Conservation (phyloP, 1,139 yeast genomes). For the Blastobotrys ciferrii region DNA sequence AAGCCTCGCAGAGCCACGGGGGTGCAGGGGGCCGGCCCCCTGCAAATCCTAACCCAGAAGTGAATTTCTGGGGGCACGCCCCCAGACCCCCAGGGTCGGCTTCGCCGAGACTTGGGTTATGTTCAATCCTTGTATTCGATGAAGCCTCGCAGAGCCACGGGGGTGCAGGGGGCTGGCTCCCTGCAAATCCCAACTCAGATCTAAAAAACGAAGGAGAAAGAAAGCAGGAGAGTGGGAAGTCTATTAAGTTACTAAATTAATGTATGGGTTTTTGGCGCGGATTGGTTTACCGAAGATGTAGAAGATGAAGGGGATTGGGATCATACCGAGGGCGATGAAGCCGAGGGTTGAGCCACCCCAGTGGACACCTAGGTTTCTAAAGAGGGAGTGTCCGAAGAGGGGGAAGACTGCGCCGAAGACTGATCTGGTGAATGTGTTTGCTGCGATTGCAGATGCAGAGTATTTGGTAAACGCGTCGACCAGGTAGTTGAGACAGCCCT, state of each 20-base stretch:
- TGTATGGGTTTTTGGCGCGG: slow-evolving; percentile 55
- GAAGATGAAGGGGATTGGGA: slow-evolving; percentile 67
- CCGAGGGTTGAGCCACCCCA: slow-evolving; percentile 66
- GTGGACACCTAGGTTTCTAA: slow-evolving; percentile 50
- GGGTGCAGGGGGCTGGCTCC: no score
- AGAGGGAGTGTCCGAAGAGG: slow-evolving; percentile 62
- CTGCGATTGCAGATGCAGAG: slow-evolving; percentile 81
- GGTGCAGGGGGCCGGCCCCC: no score
- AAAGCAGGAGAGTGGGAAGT: no score
- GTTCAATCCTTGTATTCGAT: no score
- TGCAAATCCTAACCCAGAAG: no score
- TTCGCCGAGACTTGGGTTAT: no score
- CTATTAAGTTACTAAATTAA: slow-evolving; percentile 19
- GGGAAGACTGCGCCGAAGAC: slow-evolving; percentile 75
- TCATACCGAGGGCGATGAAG: slow-evolving; percentile 53
- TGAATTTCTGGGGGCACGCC: no score
- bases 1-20: no score
- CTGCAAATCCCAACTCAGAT: no score
- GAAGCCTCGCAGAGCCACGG: no score
- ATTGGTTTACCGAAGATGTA: slow-evolving; percentile 54
- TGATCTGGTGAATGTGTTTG: slow-evolving; percentile 69
- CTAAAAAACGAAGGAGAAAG: no score
- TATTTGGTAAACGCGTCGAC: slow-evolving; percentile 60
- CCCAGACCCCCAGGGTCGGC: no score
- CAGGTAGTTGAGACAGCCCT: slow-evolving; percentile 57